A percentile compares a stretch with the other conserved stretches of the same genome.
These are phyloP conservation scores for Aspergillus ostianus DNA, from an alignment of 495 filamentous ascomycete genomes.

Conservation along the genomic window DNA sequence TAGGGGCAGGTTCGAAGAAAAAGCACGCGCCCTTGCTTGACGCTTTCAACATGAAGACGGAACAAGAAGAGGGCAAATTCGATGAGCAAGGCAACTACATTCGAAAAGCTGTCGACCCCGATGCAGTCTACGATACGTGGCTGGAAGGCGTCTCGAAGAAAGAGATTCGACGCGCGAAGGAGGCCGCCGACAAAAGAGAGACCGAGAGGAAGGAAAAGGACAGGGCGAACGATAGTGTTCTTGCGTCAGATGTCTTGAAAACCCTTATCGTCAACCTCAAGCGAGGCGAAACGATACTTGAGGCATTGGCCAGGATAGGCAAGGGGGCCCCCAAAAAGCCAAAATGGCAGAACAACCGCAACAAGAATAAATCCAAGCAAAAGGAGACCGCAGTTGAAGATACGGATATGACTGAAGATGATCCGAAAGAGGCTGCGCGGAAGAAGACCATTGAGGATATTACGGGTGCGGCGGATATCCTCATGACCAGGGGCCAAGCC, in stretches of 20 bases:
- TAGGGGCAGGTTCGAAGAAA: constrained; percentile 86
- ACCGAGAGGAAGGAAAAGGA: constrained; percentile 67
- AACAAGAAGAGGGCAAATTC: constrained; percentile 91
- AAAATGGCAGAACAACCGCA: constrained; percentile 60
- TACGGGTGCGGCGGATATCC: constrained; percentile 82
- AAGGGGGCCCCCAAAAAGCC: constrained; percentile 61
- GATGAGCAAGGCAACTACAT: constrained; percentile 90
- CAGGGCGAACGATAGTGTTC: constrained; percentile 66
- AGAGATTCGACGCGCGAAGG: constrained; percentile 83
- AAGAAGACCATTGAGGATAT: constrained; percentile 74
- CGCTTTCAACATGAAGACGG: constrained; percentile 89
- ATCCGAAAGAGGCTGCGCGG: constrained; percentile 67
- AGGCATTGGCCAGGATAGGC: constrained; percentile 80
- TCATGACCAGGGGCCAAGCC: constrained; percentile 74
- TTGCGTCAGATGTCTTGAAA: constrained; percentile 71
- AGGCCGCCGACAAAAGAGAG: constrained; percentile 85
- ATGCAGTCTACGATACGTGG: constrained; percentile 90
- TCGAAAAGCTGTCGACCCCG: constrained; percentile 83
- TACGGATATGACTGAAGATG: constrained; percentile 71
- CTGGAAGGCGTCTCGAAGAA: constrained; percentile 88
- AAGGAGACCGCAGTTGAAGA: constrained; percentile 49
- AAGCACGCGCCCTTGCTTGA: constrained; percentile 94
- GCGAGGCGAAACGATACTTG: constrained; percentile 81
- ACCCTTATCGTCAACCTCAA: constrained; percentile 71
- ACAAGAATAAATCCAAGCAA: constrained; percentile 57